A percentile compares a stretch with the other conserved stretches of the same genome.
These are phyloP conservation scores for Mortierella polycephala DNA, from an alignment of 371 early-diverging fungal species.

Conservation along the genomic window DNA sequence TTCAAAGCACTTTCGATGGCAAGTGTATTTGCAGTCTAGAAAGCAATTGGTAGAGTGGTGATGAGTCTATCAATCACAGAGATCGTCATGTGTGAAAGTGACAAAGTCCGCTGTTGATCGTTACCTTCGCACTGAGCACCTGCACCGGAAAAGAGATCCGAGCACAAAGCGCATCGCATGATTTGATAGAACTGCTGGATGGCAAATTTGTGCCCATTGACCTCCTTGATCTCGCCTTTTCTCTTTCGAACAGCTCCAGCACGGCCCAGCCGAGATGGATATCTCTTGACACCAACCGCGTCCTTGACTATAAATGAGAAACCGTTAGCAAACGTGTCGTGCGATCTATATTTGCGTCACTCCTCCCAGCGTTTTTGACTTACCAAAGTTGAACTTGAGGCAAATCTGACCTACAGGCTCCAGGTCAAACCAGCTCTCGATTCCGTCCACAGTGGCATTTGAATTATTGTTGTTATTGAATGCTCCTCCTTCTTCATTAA, in stretches of 20 bases:
- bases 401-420: constrained; percentile 91
- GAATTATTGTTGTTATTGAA: constrained; percentile 24
- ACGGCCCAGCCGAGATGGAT: constrained; percentile 81
- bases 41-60: background rate
- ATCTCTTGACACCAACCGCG: constrained; percentile 63
- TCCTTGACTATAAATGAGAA: constrained; percentile 54
- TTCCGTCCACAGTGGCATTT: constrained; percentile 60
- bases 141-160: constrained; percentile 85
- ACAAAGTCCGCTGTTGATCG: no score
- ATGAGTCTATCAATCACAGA: background rate
- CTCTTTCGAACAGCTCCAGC: constrained; percentile 90
- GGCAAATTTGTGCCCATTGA: constrained; percentile 91
- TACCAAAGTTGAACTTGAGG: constrained; percentile 83
- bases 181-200: constrained; percentile 88
- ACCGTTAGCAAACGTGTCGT: background rate
- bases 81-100: background rate
- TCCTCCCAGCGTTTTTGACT: background rate
- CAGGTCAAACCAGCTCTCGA: constrained; percentile 88
- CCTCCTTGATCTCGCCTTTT: constrained; percentile 75
- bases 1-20: constrained; percentile 91
- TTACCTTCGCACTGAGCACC: constrained; percentile 92
- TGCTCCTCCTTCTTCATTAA: constrained; percentile 14
- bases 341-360: background rate
- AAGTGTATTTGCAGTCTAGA: constrained; percentile 90
- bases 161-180: constrained; percentile 94